A percentile compares a stretch with the other conserved stretches of the same genome.
These are phyloP conservation scores for Trichoderma virens DNA, from an alignment of 495 filamentous ascomycete genomes.

Conservation along the genomic window DNA sequence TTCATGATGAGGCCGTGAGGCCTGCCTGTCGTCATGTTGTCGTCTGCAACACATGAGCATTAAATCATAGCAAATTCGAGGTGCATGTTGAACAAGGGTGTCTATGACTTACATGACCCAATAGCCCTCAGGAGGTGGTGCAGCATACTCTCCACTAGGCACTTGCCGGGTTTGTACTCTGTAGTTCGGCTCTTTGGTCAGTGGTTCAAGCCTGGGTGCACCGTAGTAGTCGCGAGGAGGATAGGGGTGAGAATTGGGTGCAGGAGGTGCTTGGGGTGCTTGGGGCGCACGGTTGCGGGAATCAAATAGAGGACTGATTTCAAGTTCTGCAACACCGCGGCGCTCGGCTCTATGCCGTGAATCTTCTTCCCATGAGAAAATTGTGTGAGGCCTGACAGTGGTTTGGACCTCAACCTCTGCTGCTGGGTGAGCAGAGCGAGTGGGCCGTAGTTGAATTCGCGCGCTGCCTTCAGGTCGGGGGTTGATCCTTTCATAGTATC, in stretches of 20 bases:
- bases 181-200: background rate
- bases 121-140: slow-evolving; percentile 1
- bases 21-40: background rate
- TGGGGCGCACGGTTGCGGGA: background rate
- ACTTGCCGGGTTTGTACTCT: background rate
- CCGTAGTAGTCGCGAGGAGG: background rate
- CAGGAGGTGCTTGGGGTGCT: background rate
- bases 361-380: slow-evolving; percentile 6
- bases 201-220: background rate
- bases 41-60: background rate
- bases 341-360: background rate
- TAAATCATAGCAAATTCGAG: background rate
- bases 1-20: background rate
- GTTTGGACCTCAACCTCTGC: background rate
- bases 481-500: slow-evolving; percentile 8
- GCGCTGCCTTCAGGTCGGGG: background rate
- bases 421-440: background rate
- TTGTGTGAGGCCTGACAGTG: background rate
- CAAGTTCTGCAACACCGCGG: background rate
- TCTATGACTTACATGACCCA: background rate
- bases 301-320: background rate
- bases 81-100: background rate
- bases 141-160: background rate
- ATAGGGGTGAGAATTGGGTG: background rate
- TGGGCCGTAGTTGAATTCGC: background rate